Conservation (phyloP, 1,284 basidiomycete species). For the Lentinus polychrous region DNA sequence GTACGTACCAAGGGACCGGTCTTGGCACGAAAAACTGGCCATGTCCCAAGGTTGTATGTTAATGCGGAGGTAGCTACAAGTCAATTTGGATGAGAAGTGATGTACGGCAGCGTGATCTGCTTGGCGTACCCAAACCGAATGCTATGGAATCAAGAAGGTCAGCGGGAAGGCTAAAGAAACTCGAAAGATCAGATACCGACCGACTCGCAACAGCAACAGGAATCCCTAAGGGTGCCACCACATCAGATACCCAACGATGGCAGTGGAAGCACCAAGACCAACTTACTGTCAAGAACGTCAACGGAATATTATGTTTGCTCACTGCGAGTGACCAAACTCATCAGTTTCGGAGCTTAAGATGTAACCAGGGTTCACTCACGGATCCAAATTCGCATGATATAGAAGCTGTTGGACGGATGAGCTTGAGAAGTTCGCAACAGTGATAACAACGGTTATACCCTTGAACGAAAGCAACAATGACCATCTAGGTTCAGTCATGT, state of each 20-base stretch:
- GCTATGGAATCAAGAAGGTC: neutral
- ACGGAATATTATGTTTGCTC: neutral
- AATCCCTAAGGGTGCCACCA: neutral
- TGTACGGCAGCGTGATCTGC: neutral
- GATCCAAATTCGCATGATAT: slow-evolving; percentile 2
- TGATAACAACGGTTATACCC: neutral
- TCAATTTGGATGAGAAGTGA: too few relatives aligned
- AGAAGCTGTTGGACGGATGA: neutral
- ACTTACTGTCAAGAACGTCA: neutral
- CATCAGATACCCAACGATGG: neutral
- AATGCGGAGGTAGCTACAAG: neutral
- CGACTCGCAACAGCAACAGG: neutral
- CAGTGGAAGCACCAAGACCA: neutral
- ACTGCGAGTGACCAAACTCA: neutral
- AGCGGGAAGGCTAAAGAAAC: neutral
- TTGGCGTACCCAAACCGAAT: neutral
- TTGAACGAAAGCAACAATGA: slow-evolving; percentile 1
- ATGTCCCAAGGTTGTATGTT: neutral
- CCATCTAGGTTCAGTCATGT: neutral
- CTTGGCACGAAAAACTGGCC: neutral
- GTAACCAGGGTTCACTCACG: neutral
- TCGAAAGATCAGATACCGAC: neutral
- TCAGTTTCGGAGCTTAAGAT: neutral
- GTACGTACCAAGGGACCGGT: neutral
- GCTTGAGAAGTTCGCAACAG: neutral